A percentile compares a stretch with the other conserved stretches of the same genome.
phyloP scores from a whole-genome alignment of 2,329 filamentous ascomycete genomes.

The Cytospora leucostoma region DNA sequence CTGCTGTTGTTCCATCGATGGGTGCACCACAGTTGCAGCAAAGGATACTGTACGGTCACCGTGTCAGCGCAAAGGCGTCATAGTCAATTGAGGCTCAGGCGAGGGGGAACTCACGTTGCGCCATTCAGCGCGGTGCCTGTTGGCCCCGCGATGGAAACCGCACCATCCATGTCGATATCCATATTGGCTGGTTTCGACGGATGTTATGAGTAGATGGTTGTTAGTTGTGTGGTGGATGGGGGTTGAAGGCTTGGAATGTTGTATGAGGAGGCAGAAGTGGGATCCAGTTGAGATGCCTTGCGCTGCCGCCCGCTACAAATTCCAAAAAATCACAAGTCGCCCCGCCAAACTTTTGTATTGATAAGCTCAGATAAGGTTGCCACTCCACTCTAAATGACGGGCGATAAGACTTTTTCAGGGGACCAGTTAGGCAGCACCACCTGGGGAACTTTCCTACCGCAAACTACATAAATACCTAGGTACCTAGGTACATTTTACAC shows the following conservation, averaged over 20 bases:
- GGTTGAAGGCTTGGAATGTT: not conserved
- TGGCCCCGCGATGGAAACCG: slow-evolving; percentile 40
- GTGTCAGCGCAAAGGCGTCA: not conserved
- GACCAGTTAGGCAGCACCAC: not conserved
- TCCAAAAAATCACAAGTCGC: slow-evolving; percentile 27
- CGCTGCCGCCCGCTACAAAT: slow-evolving; percentile 2
- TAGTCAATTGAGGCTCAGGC: not conserved
- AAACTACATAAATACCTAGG: too few species aligned
- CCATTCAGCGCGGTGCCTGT: slow-evolving; percentile 37
- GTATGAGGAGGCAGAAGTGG: not conserved
- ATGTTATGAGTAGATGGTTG: too few species aligned
- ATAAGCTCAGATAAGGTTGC: slow-evolving; percentile 18
- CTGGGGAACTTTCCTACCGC: not conserved
- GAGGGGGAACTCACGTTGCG: slow-evolving; percentile 43
- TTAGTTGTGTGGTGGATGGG: not conserved
- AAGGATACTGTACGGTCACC: slow-evolving; percentile 65
- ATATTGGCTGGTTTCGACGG: slow-evolving; percentile 36
- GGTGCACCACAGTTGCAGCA: slow-evolving; percentile 97
- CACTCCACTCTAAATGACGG: not conserved
- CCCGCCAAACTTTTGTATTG: slow-evolving; percentile 24
- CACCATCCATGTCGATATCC: slow-evolving; percentile 49
- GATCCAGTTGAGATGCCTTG: not conserved
- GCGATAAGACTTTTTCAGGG: slow-evolving; percentile 23
- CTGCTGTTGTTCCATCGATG: slow-evolving; percentile 85
- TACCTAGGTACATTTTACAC: too few species aligned